A percentile compares a stretch with the other conserved stretches of the same genome.
Conservation (phyloP, 1,284 basidiomycete genomes). For the Waitea zeae region DNA sequence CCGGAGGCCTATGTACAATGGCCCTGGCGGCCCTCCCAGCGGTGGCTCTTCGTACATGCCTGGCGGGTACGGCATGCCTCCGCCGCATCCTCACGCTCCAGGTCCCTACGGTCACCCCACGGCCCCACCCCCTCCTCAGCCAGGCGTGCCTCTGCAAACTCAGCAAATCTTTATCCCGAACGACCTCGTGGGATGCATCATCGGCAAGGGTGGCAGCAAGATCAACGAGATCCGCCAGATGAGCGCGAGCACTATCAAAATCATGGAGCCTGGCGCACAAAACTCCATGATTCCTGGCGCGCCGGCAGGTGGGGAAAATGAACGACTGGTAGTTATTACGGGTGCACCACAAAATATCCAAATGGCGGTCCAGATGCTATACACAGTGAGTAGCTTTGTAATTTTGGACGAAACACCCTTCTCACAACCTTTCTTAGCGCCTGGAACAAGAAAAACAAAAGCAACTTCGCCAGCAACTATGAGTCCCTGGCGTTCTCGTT, state of each 20-base stretch:
- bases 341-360: slow-evolving; percentile 91
- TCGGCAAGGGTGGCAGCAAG: slow-evolving; percentile 96
- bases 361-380: slow-evolving; percentile 88
- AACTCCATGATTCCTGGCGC: slow-evolving; percentile 47
- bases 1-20: slow-evolving; percentile 24
- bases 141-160: no score
- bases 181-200: slow-evolving; percentile 94
- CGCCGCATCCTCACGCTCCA: slow-evolving; percentile 10
- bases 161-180: slow-evolving; percentile 99
- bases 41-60: slow-evolving; percentile 65
- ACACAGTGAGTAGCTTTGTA: slow-evolving; percentile 49
- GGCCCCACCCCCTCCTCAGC: no score
- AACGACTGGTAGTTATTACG: slow-evolving; percentile 86
- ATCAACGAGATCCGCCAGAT: slow-evolving; percentile 97
- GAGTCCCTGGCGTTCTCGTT: no score
- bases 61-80: slow-evolving; percentile 36
- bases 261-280: slow-evolving; percentile 91
- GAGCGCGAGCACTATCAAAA: slow-evolving; percentile 92
- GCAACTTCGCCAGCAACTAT: slow-evolving; percentile 37
- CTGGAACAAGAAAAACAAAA: slow-evolving; percentile 82
- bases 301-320: slow-evolving; percentile 61
- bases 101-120: slow-evolving; percentile 29
- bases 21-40: no score
- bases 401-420: slow-evolving; percentile 3
- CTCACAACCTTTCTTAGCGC: slow-evolving; percentile 26